Conservation (phyloP, 2,329 filamentous ascomycete species). For the Beauveria asiatica region DNA sequence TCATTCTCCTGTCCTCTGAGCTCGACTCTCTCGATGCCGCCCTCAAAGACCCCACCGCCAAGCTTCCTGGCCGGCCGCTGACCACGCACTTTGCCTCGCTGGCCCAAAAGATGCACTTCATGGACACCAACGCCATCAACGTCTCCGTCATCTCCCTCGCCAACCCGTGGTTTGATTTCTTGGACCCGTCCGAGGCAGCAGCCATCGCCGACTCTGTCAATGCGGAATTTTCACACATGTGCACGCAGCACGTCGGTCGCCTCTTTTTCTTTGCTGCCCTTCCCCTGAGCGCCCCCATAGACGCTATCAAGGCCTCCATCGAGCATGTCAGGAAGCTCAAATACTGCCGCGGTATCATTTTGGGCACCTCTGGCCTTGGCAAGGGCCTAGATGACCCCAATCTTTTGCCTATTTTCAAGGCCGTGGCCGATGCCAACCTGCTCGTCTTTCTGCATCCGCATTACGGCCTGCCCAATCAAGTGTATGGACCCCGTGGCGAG, state of each 20-base stretch:
- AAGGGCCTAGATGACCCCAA: slow-evolving; percentile 69
- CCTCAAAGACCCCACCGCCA: slow-evolving; percentile 43
- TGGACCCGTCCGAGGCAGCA: slow-evolving; percentile 52
- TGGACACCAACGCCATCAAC: slow-evolving; percentile 75
- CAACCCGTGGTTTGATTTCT: slow-evolving; percentile 90
- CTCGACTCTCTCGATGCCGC: slow-evolving; percentile 39
- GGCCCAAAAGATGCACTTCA: slow-evolving; percentile 72
- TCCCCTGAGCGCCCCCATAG: slow-evolving; percentile 60
- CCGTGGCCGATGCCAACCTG: slow-evolving; percentile 55
- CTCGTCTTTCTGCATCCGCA: slow-evolving; percentile 84
- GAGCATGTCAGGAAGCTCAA: slow-evolving; percentile 50
- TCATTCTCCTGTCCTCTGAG: slow-evolving; percentile 54
- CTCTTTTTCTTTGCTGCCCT: slow-evolving; percentile 79
- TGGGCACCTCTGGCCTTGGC: slow-evolving; percentile 77
- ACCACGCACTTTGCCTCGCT: slow-evolving; percentile 79
- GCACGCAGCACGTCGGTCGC: slow-evolving; percentile 53
- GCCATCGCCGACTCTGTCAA: slow-evolving; percentile 62
- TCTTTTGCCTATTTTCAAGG: slow-evolving; percentile 63
- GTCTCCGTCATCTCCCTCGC: slow-evolving; percentile 81
- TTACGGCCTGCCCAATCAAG: slow-evolving; percentile 73
- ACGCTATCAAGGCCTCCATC: slow-evolving; percentile 58
- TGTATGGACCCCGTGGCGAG: slow-evolving; percentile 64
- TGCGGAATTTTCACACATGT: slow-evolving; percentile 66
- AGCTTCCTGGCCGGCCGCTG: slow-evolving; percentile 68
- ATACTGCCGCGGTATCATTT: slow-evolving; percentile 75